These are phyloP conservation scores for Sistotremastrum suecicum DNA, from an alignment of 768 basidiomycete genomes.

Conservation along the genomic window DNA sequence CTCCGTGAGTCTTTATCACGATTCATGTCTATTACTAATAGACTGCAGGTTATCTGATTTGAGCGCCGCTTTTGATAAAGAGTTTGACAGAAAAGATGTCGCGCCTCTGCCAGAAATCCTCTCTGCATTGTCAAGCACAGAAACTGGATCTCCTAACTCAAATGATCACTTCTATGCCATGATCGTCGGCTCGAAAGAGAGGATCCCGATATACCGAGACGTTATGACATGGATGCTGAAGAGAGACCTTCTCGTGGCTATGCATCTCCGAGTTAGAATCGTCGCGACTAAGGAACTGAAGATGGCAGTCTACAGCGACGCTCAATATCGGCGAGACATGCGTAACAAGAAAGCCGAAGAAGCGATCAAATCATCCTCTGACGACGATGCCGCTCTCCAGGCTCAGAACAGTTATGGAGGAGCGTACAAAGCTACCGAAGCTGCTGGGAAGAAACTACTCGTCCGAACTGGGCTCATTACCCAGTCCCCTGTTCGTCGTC, in stretches of 20 bases:
- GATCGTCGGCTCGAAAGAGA: conserved; percentile 55
- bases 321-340: too few species aligned
- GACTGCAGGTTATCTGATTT: conserved; percentile 36
- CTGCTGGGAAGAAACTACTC: too few species aligned
- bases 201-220: conserved; percentile 58
- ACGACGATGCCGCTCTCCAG: too few species aligned
- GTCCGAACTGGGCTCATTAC: too few species aligned
- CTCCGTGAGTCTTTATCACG: conserved; percentile 32
- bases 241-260: conserved; percentile 68
- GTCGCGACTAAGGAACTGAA: conserved; percentile 71
- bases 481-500: too few species aligned
- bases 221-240: conserved; percentile 88
- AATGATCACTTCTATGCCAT: conserved; percentile 72
- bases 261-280: conserved; percentile 77
- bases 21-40: conserved; percentile 3
- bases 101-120: conserved; percentile 63
- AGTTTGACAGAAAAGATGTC: conserved; percentile 46
- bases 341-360: too few species aligned
- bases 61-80: conserved; percentile 41
- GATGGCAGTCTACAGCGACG: conserved; percentile 21
- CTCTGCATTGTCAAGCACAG: conserved; percentile 55
- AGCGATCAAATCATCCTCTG: too few species aligned
- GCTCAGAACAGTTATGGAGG: too few species aligned
- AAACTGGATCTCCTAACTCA: conserved; percentile 31
- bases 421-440: too few species aligned